Evolutionary conservation across 768 basidiomycete genomes (phyloP), one percentile per base, ranked within the genome.

Genomic region (Russula virescens): DNA sequence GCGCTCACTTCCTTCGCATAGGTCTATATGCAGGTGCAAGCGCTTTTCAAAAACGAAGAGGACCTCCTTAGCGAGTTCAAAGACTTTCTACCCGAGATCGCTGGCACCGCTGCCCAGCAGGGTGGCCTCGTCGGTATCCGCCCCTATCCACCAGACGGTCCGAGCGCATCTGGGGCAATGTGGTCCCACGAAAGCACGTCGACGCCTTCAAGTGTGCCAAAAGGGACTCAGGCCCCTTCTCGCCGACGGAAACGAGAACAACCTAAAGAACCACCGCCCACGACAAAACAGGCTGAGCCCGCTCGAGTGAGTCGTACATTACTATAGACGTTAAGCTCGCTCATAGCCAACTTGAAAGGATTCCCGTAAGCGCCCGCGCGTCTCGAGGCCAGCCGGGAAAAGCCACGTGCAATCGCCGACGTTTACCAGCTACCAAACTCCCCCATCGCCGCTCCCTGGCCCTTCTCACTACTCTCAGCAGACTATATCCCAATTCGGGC

Each of bases 31-130:
- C 91, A 91, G 73, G 91, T 93, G 3, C 86, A 89, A 66, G 76
- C 80, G 69, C 78, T 94, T 51, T 93, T 94, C 77, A 87, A 88
- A 72, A 86, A 89, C 68, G 86, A 88, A 1, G 87, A 84, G 3
- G 91, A 94, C 66, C 78, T 94, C 61, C 74, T 93, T 61, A 81
- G 80, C 13, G 90, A 91, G 70, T 93, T 93, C 78, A 88, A 86
- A 69, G 86, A 85, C 68, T 93, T 93, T 68, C 75, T 93, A 7
- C 89, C 89, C 7, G 87, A 89, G 62, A 81, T 79, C 9, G 70
- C 74, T n/a, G 78, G 79, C 34, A 76, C 78, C 5, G 73, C 76
- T 21, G 70, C 73, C 13, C 73, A 75, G n/a, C 72, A 76, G 0
- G 75, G 75, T 11, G 75, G 75, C 28, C 76, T 79, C 26, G 70